phyloP scores from a whole-genome alignment of 108 stramenopile species.

The Cyclostephanos tholiformis region DNA sequence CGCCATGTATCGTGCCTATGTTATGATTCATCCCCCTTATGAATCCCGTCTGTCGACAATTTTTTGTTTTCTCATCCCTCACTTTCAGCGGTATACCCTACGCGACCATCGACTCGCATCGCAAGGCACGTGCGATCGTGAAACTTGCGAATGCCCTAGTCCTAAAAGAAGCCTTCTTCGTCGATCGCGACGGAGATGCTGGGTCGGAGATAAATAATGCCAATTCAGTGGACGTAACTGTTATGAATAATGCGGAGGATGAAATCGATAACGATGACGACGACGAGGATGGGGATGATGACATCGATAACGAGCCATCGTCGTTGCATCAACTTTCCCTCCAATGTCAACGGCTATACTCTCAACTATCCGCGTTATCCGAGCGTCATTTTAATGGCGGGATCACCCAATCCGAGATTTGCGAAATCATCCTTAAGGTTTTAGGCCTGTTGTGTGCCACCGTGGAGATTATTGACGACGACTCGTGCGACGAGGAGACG shows the following conservation, averaged over 20 bases:
- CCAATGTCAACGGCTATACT: conserved; percentile 66
- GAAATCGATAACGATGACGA: conserved; percentile 41
- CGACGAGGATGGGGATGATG: conserved; percentile 34
- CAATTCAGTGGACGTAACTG: background rate
- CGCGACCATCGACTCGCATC: conserved; percentile 70
- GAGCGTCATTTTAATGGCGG: conserved; percentile 65
- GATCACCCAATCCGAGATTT: conserved; percentile 60
- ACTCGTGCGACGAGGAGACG: conserved; percentile 2
- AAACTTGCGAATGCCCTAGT: conserved; percentile 63
- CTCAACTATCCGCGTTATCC: conserved; percentile 65
- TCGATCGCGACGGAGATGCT: conserved; percentile 20
- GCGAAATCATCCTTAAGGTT: conserved; percentile 70
- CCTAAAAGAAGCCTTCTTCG: conserved; percentile 54
- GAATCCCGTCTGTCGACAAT: background rate
- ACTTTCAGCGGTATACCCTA: conserved; percentile 59
- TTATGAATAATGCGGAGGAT: conserved; percentile 38
- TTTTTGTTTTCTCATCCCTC: background rate
- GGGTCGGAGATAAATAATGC: conserved; percentile 18
- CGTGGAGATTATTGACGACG: conserved; percentile 39
- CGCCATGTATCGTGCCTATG: background rate
- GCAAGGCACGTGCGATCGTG: conserved; percentile 62
- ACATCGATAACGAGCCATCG: conserved; percentile 3
- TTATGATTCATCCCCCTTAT: background rate
- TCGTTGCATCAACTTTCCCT: conserved; percentile 42
- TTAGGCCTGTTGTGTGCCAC: conserved; percentile 69